Conservation (phyloP, 73 alveolate species). For the Paramecium caudatum region DNA sequence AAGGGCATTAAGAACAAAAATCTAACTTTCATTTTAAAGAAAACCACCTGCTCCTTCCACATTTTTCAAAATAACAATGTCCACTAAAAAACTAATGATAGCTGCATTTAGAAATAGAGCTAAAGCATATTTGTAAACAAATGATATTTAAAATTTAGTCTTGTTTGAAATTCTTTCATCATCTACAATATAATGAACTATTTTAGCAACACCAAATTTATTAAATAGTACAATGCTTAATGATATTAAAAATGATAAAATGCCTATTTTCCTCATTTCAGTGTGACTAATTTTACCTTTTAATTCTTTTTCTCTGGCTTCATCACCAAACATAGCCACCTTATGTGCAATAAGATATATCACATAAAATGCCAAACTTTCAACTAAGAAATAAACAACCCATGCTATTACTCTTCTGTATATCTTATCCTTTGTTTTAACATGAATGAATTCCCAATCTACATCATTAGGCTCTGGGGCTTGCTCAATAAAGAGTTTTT, state of each 20-base stretch:
- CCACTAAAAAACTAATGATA: conserved; percentile 59
- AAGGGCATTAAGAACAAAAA: conserved; percentile 59
- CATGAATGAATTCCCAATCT: conserved; percentile 74
- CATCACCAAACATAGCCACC: conserved; percentile 45
- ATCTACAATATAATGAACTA: conserved; percentile 53
- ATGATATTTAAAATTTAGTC: conserved; percentile 54
- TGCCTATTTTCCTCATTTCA: background rate
- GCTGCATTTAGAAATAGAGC: conserved; percentile 70
- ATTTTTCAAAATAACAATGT: conserved; percentile 50
- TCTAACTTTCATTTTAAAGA: conserved; percentile 55
- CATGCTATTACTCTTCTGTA: conserved; percentile 18
- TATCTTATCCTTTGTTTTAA: conserved; percentile 56
- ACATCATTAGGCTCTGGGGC: conserved; percentile 75
- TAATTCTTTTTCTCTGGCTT: conserved; percentile 58
- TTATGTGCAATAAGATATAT: conserved; percentile 35
- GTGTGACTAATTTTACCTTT: conserved; percentile 21
- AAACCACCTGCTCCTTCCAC: conserved; percentile 71
- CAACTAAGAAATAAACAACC: background rate
- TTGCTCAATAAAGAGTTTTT: conserved; percentile 56
- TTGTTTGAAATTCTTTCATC: conserved; percentile 64
- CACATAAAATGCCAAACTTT: conserved; percentile 18
- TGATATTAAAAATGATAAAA: conserved; percentile 36
- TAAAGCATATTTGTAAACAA: conserved; percentile 46
- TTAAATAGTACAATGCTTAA: conserved; percentile 62
- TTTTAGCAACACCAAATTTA: conserved; percentile 66